Conservation (phyloP, 805 yeast species). For the Clavispora santaluciae region DNA sequence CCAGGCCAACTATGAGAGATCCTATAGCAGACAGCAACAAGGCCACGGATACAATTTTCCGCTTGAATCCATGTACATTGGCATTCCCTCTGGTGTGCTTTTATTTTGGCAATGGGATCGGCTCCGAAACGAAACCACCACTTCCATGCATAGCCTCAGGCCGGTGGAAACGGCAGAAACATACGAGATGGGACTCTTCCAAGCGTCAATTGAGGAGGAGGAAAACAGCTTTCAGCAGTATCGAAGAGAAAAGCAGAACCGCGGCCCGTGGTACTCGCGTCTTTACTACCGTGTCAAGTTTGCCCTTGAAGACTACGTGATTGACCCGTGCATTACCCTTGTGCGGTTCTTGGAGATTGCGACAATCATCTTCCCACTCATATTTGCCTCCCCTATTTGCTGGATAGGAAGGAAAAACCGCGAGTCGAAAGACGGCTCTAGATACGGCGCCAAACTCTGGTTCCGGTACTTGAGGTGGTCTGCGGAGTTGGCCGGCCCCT, state of each 20-base stretch:
- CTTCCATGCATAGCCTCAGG: conserved; percentile 31
- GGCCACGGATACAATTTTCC: not conserved
- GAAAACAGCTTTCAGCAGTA: conserved; percentile 29
- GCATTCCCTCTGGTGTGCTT: not conserved
- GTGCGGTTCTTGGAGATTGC: conserved; percentile 67
- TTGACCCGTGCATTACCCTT: conserved; percentile 67
- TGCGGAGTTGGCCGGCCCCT: conserved; percentile 86
- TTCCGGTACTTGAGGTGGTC: conserved; percentile 56
- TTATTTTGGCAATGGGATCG: not conserved
- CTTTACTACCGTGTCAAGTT: conserved; percentile 39
- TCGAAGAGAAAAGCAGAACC: conserved; percentile 22
- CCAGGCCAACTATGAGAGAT: too few relatives aligned
- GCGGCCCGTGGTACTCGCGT: conserved; percentile 23
- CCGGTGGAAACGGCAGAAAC: conserved; percentile 56
- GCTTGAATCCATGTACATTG: not conserved
- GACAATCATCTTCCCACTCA: conserved; percentile 63
- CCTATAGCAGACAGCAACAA: too few relatives aligned
- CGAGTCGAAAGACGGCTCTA: conserved; percentile 20
- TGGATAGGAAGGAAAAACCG: conserved; percentile 48
- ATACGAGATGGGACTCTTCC: conserved; percentile 61
- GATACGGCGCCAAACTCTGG: conserved; percentile 70
- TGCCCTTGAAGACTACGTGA: conserved; percentile 46
- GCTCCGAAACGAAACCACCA: conserved; percentile 2
- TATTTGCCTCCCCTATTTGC: conserved; percentile 60
- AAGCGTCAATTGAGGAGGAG: conserved; percentile 56